Base-by-base conservation (phyloP, 495 filamentous ascomycete genomes). In the Choiromyces venosus region DNA sequence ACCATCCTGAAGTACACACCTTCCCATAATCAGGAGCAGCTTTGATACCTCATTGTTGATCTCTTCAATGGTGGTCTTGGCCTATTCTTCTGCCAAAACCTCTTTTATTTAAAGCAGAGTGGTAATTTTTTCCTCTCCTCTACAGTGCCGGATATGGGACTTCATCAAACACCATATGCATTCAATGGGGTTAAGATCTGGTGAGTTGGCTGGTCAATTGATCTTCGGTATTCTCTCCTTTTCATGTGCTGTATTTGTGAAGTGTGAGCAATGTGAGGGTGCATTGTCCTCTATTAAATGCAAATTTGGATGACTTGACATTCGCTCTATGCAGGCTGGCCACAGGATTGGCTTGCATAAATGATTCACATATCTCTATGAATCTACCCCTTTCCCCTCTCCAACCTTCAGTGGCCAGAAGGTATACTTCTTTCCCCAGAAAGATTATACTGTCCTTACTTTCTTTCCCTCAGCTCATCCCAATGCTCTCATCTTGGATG, bases 171-270 rank as follows among this genome's bases (percentile, higher is more conserved):
- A 6, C 40, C 40, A 42, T 42, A 42, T 42, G 40, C 19, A 16
- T 16, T 42, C 40, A 1, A 42, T 74, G 35, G 72, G 35, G 44
- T 74, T 74, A n/a, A 74, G 66, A 36, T 70, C 72, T 14, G 73
- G 52, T 21, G 73, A 71, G 25, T 70, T 65, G 0, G 61, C 12
- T 6, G 56, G 68, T 67, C 68, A 74, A 29, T 46, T 65, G 37
- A 68, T 44, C 39, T 74, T 71, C 5, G 46, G 19, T 33, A 74
- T 70, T 5, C 52, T 67, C 46, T 5, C 25, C 21, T 70, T 70
- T 42, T 70, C 52, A 35, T 61, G 40, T 66, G 65, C 72, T 65
- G 12, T 19, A 46, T 68, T 74, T 19, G 70, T 74, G 16, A 38
- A 52, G 37, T 68, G 46, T 39, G 72, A 46, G n/a, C 18, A 66